Base-by-base conservation (phyloP, 352 stramenopile genomes). In the Phytophthora palmivora region DNA sequence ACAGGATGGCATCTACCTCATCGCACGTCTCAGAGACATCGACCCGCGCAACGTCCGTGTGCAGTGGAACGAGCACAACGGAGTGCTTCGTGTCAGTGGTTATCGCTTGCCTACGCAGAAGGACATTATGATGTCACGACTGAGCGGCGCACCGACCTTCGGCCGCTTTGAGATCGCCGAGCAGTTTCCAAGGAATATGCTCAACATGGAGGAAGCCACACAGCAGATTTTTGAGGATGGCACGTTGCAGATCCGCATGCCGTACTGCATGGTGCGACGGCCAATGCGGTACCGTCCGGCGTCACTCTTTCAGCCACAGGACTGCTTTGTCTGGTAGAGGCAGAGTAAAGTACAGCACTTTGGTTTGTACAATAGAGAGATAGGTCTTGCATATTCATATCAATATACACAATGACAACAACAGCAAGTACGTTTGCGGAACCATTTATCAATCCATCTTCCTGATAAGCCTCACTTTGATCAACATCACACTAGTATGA, bases 101-200 rank as follows among this genome's bases (percentile, higher is more conserved):
- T 69, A 81, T 65, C 77, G 85, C 55, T 48, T 81, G 19, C 82
- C 79, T 7, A 89, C 71, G 0, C 71, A 82, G 41, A 88, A 84
- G 54, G 82, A 89, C 41, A 44, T 89, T 7, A 48, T 80, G 24
- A 62, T 89, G 54, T 82, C 82, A 4, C 67, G 67, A 7, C 78
- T 88, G 24, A 88, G 69, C 21, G 79, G 78, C 14, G 43, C 69
- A 4, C 78, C 82, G 18, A 87, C 78, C 2, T 89, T 87, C 36
- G 79, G 82, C 24, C 82, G 79, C 55, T 91, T 91, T 21, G 77
- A 89, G 42, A 88, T 91, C 51, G 50, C 45, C 12, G 71, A 90
- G 68, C 74, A 76, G 26, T 79, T 89, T 49, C 76, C 76, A 28
- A 37, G 54, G 39, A 69, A 76, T 36, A 55, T 74, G 49, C 48